Evolutionary conservation across 495 filamentous ascomycete species (phyloP), one percentile per base, ranked within the genome.

Genomic region (Aspergillus homomorphus): DNA sequence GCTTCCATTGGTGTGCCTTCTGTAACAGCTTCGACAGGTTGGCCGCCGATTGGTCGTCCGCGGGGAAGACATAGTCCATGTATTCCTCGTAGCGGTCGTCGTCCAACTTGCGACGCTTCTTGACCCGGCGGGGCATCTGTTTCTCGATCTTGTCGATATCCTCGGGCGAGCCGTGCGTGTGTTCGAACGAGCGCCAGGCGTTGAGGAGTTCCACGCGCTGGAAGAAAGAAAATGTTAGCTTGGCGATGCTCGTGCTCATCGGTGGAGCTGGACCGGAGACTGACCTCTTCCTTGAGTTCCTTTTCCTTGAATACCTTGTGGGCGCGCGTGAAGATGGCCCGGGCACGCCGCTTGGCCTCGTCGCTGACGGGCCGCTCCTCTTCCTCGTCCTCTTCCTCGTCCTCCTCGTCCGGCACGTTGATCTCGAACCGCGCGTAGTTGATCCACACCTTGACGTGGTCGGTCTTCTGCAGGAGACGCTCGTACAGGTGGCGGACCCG

Each of bases 361-460:
- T 95, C 90, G 74, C 87, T 91, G 63, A 96, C 79, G 4, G 87
- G 85, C 54, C 80, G 76, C 65, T 89, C 86, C 38, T 83, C 86
- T 4, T 79, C 77, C 24, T 81, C 83, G 4, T 80, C 80, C 41
- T 86, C 80, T 41, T 86, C 84, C 19, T 80, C 80, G 19, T 83
- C 84, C 28, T 87, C 90, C 42, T 84, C 85, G 15, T 88, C 84
- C 23, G 84, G 83, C 0, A 92, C 82, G 64, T 93, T 92, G 77
- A 97, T 89, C 73, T 98, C 94, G 71, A 98, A 98, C 66, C 92
- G 89, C 15, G 94, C 95, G 73, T 93, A 98, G 69, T 86, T 89
- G 76, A 92, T 96, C 94, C 94, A 98, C 53, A 98, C 94, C 81
- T 97, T 97, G 78, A 96, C 90, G 67, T 98, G 95, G 69, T 91